Evolutionary conservation across 2,329 filamentous ascomycete species (phyloP), one percentile per base, ranked within the genome.

Genomic region (Diaporthe humulicola): DNA sequence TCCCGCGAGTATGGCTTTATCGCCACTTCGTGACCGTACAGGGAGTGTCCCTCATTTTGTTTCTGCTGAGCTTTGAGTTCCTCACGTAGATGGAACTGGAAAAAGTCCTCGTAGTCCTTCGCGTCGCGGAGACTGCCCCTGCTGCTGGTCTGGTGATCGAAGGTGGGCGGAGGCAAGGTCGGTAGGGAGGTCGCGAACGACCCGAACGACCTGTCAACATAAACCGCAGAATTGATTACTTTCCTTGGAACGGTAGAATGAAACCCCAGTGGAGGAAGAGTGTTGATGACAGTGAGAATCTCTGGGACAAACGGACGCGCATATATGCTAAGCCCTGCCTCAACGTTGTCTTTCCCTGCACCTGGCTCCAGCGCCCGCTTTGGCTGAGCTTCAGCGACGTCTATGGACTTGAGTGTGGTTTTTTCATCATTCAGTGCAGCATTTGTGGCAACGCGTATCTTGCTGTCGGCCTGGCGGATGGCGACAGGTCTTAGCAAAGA

Each of bases 241-340:
- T 74, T 77, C 10, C 17, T 30, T 9, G 75, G 74, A 0, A 30
- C 3, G 14, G 78, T 78, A 7, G 60, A 25, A 22, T 76, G 19
- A 8, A 58, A n/a, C 6, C 19, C 50, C 10, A 58, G 70, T 9
- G 73, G 77, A 17, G 57, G 48, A 2, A 75, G 70, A 14, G 45
- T 50, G 73, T 79, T 79, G 70, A 79, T 75, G n/a, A 52, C n/a
- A 22, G 72, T 76, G n/a, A 78, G 52, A 8, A 64, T 40, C 40
- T 60, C 57, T 28, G 77, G 78, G 22, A 79, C 73, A 50, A 77
- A 79, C 14, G 78, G 74, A 5, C 75, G 71, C 17, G 77, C 78
- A 40, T 78, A 79, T 61, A 79, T 74, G 70, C 78, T 76, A 60
- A 78, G 78, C 4, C 73, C 75, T 14, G 45, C 36, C 14, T 72